phyloP scores from a whole-genome alignment of 2,329 filamentous ascomycete genomes.

The Cytospora chrysosperma region DNA sequence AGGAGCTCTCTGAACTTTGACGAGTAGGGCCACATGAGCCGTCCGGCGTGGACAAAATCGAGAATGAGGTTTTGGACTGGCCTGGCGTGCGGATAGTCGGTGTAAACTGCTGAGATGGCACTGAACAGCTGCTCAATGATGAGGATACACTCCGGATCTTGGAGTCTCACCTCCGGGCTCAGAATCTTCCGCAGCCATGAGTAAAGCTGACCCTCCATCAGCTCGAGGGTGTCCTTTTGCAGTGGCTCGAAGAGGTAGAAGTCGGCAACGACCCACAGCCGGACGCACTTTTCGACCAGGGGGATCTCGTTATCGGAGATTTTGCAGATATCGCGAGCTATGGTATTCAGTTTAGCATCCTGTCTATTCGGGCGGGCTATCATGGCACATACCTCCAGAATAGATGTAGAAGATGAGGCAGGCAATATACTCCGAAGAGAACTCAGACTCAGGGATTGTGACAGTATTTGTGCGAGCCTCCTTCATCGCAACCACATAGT shows the following conservation, averaged over 20 bases:
- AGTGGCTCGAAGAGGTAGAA: background rate
- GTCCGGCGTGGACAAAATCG: background rate
- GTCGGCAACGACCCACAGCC: background rate
- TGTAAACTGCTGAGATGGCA: background rate
- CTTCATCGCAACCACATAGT: background rate
- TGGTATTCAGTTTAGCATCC: background rate
- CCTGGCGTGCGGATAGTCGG: background rate
- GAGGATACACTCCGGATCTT: background rate
- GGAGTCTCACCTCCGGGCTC: background rate
- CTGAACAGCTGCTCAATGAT: background rate
- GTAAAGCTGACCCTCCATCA: background rate
- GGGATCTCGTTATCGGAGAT: no score
- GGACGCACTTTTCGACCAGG: background rate
- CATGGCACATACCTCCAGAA: background rate
- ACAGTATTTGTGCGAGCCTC: background rate
- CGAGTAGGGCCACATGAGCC: background rate
- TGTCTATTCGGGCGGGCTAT: background rate
- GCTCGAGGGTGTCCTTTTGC: background rate
- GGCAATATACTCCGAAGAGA: background rate
- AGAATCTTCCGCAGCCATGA: background rate
- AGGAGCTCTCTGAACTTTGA: background rate
- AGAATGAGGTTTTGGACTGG: background rate
- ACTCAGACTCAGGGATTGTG: background rate
- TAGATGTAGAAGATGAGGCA: background rate
- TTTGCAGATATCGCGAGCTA: background rate